Evolutionary conservation across 768 basidiomycete species (phyloP).

Genomic region (Hericium erinaceus): DNA sequence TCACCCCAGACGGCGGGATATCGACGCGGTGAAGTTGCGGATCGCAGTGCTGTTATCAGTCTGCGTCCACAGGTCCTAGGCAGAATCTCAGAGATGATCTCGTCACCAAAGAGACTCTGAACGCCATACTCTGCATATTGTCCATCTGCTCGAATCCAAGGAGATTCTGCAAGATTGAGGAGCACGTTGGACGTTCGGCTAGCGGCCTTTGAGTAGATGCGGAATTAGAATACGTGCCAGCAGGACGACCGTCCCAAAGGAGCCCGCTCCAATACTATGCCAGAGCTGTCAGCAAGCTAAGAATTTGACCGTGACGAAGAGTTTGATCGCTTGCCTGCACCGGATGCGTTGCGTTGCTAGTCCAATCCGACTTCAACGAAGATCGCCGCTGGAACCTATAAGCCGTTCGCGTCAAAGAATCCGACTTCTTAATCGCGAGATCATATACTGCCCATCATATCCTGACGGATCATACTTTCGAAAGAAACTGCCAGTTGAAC

Average conservation of each 20-base stretch:
- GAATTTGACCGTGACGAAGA: no score
- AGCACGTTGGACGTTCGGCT: conserved; percentile 15
- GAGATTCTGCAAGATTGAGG: conserved; percentile 17
- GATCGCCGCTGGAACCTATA: no score
- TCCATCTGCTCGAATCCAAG: conserved; percentile 14
- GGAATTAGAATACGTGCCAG: conserved; percentile 22
- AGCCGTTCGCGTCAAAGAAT: no score
- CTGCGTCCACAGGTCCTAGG: conserved; percentile 15
- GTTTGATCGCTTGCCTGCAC: no score
- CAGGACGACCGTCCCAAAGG: conserved; percentile 62
- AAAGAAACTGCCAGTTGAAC: no score
- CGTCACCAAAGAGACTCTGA: no score
- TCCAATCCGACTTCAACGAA: conserved; percentile 24
- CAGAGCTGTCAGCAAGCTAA: no score
- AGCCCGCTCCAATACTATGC: conserved; percentile 63
- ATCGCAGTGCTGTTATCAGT: conserved; percentile 16
- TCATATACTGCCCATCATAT: no score
- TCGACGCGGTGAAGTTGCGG: conserved; percentile 10
- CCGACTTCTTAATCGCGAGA: no score
- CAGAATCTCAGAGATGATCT: no score
- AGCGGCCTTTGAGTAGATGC: no score
- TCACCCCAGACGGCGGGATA: conserved; percentile 14
- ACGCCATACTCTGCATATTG: conserved; percentile 6
- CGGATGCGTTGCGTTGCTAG: conserved; percentile 37
- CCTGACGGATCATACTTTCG: no score